phyloP scores from a whole-genome alignment of 2,329 filamentous ascomycete genomes.

The Stachybotrys echinatus region DNA sequence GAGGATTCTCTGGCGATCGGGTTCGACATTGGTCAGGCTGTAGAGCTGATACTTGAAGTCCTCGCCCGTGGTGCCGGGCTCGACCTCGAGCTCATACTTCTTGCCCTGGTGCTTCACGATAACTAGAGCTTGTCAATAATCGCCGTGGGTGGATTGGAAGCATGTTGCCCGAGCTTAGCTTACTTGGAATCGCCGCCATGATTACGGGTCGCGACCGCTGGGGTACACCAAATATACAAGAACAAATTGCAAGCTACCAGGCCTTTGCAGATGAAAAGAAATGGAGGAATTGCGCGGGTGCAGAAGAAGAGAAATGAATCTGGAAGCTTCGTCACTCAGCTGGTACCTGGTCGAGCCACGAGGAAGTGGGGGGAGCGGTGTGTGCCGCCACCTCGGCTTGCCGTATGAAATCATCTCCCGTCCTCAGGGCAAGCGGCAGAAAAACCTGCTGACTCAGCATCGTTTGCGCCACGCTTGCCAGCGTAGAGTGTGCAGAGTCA shows the following conservation, averaged over 20 bases:
- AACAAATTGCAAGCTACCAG: not conserved
- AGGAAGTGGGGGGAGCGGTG: not conserved
- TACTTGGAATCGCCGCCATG: conserved; percentile 54
- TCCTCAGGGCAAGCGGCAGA: not conserved
- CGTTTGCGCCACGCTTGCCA: too few relatives aligned
- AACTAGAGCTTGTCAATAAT: conserved; percentile 47
- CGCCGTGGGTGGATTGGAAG: not conserved
- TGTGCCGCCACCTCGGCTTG: not conserved
- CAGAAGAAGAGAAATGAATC: not conserved
- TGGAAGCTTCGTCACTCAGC: not conserved
- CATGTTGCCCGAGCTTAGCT: conserved; percentile 21
- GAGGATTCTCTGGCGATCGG: conserved; percentile 91
- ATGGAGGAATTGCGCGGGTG: not conserved
- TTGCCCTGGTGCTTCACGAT: conserved; percentile 94
- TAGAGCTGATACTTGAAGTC: conserved; percentile 94
- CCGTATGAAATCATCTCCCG: not conserved
- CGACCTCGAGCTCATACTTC: conserved; percentile 90
- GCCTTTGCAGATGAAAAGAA: not conserved
- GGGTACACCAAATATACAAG: not conserved
- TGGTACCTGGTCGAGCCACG: not conserved
- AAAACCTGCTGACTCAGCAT: not conserved
- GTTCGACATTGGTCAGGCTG: conserved; percentile 92
- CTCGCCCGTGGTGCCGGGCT: conserved; percentile 77
- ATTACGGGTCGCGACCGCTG: conserved; percentile 11
- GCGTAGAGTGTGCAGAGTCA: too few relatives aligned